phyloP scores from a whole-genome alignment of 2,329 filamentous ascomycete genomes.

The Zymoseptoria pseudotritici region DNA sequence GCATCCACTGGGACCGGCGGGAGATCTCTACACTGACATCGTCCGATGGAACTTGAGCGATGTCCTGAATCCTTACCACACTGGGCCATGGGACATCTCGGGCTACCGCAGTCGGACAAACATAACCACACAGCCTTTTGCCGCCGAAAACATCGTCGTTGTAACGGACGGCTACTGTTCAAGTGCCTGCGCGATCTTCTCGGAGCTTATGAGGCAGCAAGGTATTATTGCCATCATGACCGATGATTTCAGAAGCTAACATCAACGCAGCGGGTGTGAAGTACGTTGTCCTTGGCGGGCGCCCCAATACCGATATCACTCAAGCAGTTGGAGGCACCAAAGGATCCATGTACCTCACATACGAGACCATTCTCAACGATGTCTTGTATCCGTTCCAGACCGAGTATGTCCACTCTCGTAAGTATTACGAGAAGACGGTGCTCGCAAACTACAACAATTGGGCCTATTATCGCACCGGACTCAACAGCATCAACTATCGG shows the following conservation, averaged over 20 bases:
- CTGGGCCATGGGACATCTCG: slow-evolving; percentile 34
- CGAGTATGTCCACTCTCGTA: slow-evolving; percentile 15
- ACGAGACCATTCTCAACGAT: slow-evolving; percentile 16
- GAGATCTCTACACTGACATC: slow-evolving; percentile 51
- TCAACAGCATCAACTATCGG: slow-evolving; percentile 23
- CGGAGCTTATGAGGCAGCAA: slow-evolving; percentile 40
- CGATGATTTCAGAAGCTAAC: neutral
- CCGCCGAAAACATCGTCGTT: slow-evolving; percentile 51
- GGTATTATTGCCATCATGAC: neutral
- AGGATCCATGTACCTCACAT: slow-evolving; percentile 31
- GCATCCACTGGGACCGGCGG: slow-evolving; percentile 29
- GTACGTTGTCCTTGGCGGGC: slow-evolving; percentile 38
- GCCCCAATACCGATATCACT: slow-evolving; percentile 35
- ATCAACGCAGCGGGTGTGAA: slow-evolving; percentile 30
- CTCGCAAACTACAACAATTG: slow-evolving; percentile 25
- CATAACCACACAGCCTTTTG: slow-evolving; percentile 46
- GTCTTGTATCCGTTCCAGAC: slow-evolving; percentile 18
- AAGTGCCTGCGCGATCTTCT: slow-evolving; percentile 40
- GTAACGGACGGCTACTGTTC: slow-evolving; percentile 41
- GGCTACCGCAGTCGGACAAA: slow-evolving; percentile 45
- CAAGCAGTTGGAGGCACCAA: slow-evolving; percentile 41
- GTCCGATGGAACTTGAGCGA: slow-evolving; percentile 47
- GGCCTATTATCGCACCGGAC: slow-evolving; percentile 16
- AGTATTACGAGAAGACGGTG: slow-evolving; percentile 24
- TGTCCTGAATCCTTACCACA: slow-evolving; percentile 32